These are phyloP conservation scores for Canavalia ensiformis DNA, from an alignment of 306 rosid genomes.

Conservation along the genomic window DNA sequence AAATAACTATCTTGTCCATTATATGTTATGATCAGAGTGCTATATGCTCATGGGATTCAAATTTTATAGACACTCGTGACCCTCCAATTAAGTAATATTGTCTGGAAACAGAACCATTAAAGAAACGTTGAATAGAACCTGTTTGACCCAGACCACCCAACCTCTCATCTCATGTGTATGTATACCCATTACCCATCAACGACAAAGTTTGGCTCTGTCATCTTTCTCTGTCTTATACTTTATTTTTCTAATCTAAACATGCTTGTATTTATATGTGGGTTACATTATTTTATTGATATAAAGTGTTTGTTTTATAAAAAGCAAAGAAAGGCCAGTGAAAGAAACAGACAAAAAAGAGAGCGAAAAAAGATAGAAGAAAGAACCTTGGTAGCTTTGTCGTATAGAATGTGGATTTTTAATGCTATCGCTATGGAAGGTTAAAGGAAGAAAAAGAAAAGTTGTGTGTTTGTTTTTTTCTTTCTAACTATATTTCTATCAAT, in stretches of 20 bases:
- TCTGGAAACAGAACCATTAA: conserved; percentile 27
- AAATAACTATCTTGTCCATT: conserved; percentile 52
- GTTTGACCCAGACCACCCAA: conserved; percentile 44
- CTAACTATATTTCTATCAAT: neutral
- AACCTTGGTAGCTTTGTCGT: conserved; percentile 65
- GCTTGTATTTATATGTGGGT: conserved; percentile 6
- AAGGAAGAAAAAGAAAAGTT: conserved; percentile 16
- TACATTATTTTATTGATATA: neutral
- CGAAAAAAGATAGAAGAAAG: conserved; percentile 57
- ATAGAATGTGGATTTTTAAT: conserved; percentile 56
- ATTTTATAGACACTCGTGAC: conserved; percentile 64
- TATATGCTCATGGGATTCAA: conserved; percentile 58
- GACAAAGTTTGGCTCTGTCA: conserved; percentile 5
- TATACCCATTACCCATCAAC: conserved; percentile 11
- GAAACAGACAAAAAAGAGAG: conserved; percentile 58
- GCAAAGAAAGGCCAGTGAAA: conserved; percentile 52
- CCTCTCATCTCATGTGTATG: conserved; percentile 19
- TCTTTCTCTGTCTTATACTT: conserved; percentile 32
- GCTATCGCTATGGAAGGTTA: conserved; percentile 55
- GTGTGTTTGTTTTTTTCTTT: neutral
- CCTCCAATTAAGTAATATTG: conserved; percentile 36
- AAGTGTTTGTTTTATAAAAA: conserved; percentile 34
- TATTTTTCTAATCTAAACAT: neutral
- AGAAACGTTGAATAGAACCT: conserved; percentile 34
- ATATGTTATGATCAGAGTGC: conserved; percentile 51